Evolutionary conservation across 495 filamentous ascomycete genomes (phyloP).

Genomic region (Podospora bellae-mahoneyi): DNA sequence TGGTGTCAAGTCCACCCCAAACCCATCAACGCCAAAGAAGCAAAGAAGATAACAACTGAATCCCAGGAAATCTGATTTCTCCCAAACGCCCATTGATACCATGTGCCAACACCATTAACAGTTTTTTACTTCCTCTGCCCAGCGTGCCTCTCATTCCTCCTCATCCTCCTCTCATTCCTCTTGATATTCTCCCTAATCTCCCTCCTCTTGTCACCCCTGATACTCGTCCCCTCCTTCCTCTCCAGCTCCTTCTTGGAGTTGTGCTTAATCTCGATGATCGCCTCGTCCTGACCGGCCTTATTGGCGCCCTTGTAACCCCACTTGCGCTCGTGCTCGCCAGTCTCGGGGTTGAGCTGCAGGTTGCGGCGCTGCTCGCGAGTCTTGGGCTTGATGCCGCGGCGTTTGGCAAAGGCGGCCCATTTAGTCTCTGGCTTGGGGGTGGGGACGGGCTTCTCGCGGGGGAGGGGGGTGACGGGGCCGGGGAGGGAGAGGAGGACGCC

Average conservation of each 20-base stretch:
- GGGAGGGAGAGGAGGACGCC: slow-evolving; percentile 79
- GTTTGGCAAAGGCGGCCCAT: slow-evolving; percentile 92
- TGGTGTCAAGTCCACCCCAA: too few relatives aligned
- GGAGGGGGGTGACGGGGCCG: slow-evolving; percentile 60
- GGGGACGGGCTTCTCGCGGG: slow-evolving; percentile 88
- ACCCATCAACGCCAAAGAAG: too few relatives aligned
- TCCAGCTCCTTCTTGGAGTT: slow-evolving; percentile 70
- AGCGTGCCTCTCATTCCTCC: slow-evolving; percentile 59
- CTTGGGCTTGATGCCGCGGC: slow-evolving; percentile 89
- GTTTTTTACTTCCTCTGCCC: slow-evolving; percentile 35
- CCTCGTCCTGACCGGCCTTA: slow-evolving; percentile 60
- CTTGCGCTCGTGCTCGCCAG: slow-evolving; percentile 81
- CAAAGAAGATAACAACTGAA: too few relatives aligned
- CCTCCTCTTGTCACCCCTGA: slow-evolving; percentile 59
- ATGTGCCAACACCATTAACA: not conserved
- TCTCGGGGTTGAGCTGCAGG: slow-evolving; percentile 77
- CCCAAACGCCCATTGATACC: not conserved
- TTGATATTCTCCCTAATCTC: slow-evolving; percentile 62
- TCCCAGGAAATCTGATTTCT: not conserved
- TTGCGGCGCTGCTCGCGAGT: slow-evolving; percentile 61
- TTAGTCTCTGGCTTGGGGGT: slow-evolving; percentile 75
- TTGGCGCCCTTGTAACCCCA: slow-evolving; percentile 91
- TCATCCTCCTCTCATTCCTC: slow-evolving; percentile 65
- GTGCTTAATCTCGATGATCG: slow-evolving; percentile 88
- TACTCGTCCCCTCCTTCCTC: slow-evolving; percentile 54